Percentiles rank a stretch among this genome's conserved stretches.
Conservation (phyloP, 768 basidiomycete species). For the Calvatia gigantea region DNA sequence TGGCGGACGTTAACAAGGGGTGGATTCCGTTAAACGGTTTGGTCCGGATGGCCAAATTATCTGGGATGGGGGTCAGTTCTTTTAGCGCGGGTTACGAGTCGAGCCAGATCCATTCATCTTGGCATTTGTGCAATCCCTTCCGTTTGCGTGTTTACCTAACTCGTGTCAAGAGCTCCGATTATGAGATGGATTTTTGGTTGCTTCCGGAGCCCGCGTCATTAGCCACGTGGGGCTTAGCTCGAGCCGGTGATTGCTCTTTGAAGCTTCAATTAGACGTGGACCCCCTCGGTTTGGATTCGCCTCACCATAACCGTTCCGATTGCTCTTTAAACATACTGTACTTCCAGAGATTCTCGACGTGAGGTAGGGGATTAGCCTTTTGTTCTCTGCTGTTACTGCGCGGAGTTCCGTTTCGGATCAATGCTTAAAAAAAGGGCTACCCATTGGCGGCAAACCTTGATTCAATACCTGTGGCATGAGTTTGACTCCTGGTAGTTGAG, state of each 20-base stretch:
- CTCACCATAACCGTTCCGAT: too few species aligned
- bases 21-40: slow-evolving; percentile 5
- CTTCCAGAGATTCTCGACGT: too few species aligned
- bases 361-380: neutral
- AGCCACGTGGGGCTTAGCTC: slow-evolving; percentile 6
- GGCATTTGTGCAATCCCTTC: slow-evolving; percentile 4
- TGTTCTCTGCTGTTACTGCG: neutral
- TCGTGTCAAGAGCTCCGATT: slow-evolving; percentile 1
- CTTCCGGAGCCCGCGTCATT: neutral
- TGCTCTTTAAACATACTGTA: too few species aligned
- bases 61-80: slow-evolving; percentile 1
- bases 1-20: neutral
- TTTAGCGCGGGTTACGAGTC: neutral
- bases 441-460: too few species aligned
- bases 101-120: slow-evolving; percentile 2
- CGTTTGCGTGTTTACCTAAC: slow-evolving; percentile 6
- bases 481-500: too few species aligned
- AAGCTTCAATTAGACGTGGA: neutral
- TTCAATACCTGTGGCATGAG: too few species aligned
- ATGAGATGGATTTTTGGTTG: slow-evolving; percentile 1
- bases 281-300: neutral
- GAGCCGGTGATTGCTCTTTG: neutral
- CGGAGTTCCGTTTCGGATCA: slow-evolving; percentile 1
- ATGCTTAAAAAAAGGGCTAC: too few species aligned
- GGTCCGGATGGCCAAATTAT: slow-evolving; percentile 3